These are phyloP conservation scores for Capsicum pubescens DNA, from an alignment of 257 asterid species.

Conservation along the genomic window DNA sequence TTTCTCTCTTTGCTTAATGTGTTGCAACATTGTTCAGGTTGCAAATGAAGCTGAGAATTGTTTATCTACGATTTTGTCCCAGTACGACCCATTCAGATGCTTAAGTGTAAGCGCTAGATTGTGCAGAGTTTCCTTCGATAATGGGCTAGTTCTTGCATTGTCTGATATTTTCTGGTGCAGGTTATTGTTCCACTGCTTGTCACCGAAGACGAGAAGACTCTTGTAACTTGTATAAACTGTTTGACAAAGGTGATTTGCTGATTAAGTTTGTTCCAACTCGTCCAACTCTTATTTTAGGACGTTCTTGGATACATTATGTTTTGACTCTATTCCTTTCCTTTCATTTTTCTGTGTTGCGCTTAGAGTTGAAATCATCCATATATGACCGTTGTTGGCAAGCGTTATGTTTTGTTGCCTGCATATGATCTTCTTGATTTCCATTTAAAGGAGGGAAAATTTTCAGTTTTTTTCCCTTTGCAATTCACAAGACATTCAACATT, in stretches of 20 bases:
- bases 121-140: neutral
- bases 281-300: neutral
- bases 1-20: conserved; percentile 22
- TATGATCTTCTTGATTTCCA: neutral
- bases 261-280: neutral
- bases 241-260: conserved; percentile 75
- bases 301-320: conserved; percentile 20
- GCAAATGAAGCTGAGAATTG: conserved; percentile 89
- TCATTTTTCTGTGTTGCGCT: neutral
- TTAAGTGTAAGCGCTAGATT: conserved; percentile 67
- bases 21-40: conserved; percentile 55
- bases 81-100: conserved; percentile 90
- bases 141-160: conserved; percentile 20
- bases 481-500: conserved; percentile 3
- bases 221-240: conserved; percentile 93
- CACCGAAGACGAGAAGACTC: conserved; percentile 95
- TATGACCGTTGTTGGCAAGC: conserved; percentile 10
- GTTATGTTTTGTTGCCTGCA: conserved; percentile 15
- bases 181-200: conserved; percentile 93
- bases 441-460: neutral
- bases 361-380: conserved; percentile 23
- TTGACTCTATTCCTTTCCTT: neutral
- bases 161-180: conserved; percentile 50
- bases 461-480: neutral
- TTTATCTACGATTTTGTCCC: conserved; percentile 79